These are phyloP conservation scores for Claviceps capensis DNA, from an alignment of 2,329 filamentous ascomycete species.

Conservation along the genomic window DNA sequence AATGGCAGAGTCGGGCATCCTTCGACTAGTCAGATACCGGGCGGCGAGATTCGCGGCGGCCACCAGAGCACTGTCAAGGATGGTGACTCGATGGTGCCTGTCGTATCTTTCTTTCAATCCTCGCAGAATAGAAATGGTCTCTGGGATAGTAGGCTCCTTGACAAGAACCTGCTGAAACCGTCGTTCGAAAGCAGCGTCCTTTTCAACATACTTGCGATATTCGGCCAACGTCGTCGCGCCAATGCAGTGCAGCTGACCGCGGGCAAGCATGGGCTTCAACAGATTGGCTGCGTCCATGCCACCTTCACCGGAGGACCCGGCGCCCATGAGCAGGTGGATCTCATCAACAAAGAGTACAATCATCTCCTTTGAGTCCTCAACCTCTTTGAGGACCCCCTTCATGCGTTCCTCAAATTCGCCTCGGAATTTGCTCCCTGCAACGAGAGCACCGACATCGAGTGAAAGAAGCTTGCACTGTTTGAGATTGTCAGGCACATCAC, in stretches of 20 bases:
- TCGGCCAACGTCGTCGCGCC: conserved; percentile 90
- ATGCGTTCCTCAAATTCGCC: conserved; percentile 98
- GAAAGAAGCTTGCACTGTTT: conserved; percentile 89
- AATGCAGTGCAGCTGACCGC: conserved; percentile 94
- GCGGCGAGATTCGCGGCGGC: conserved; percentile 82
- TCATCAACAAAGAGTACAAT: conserved; percentile 98
- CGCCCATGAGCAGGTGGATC: conserved; percentile 97
- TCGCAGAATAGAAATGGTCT: conserved; percentile 96
- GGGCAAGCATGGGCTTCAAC: conserved; percentile 93
- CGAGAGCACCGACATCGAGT: conserved; percentile 85
- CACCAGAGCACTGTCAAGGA: conserved; percentile 86
- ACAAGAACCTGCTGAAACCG: conserved; percentile 97
- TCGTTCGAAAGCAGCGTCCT: conserved; percentile 94
- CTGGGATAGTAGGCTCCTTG: conserved; percentile 77
- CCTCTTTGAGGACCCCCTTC: conserved; percentile 98
- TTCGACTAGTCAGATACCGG: conserved; percentile 79
- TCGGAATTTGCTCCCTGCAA: conserved; percentile 95
- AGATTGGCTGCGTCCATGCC: conserved; percentile 98
- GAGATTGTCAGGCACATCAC: conserved; percentile 90
- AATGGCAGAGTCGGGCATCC: conserved; percentile 91
- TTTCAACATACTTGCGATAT: conserved; percentile 98
- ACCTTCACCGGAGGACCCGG: conserved; percentile 84
- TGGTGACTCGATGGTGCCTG: conserved; percentile 94
- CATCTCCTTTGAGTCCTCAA: conserved; percentile 85
- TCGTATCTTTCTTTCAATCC: conserved; percentile 97